Base-by-base conservation (phyloP, 2,329 filamentous ascomycete species). In the Diaporthe sp. region DNA sequence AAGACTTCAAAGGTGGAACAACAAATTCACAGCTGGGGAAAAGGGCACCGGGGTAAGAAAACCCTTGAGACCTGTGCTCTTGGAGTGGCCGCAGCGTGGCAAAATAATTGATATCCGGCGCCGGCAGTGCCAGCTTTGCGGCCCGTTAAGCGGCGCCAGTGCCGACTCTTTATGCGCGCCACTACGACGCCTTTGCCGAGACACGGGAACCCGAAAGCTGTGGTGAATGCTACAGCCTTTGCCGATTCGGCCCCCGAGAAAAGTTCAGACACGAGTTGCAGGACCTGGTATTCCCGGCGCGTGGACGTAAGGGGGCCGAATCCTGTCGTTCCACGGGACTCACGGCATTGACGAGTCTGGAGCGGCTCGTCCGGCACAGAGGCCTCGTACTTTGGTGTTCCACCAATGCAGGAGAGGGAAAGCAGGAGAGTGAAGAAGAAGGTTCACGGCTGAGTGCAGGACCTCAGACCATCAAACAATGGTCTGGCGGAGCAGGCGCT, bases 71-170 rank as follows among this genome's bases (percentile, higher is more conserved):
- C 8, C 25, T 25, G n/a, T 31, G 17, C n/a, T 31, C 3, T n/a
- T 65, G 28, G 19, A 12, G 28, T 34, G 25, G 44, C 25, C 44
- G 19, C 7, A 13, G 8, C 3, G 17, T 37, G 44, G 19, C 44
- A 34, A 31, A 39, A 68, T 49, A 22, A 44, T n/a, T 22, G 39
- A 65, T 65, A 34, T 46, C 12, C 25, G 31, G 31, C 31, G 62
- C 22, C 0, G 44, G 28, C 22, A 39, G 8, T 46, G 22, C 13
- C 12, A 25, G 15, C 8, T 31, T 22, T 8, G 34, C 65, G 49
- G 49, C 25, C 46, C 49, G 65, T 42, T 70, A 28, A 55, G 65
- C 65, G 65, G 49, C 46, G 46, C 19, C 46, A 46, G 65, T 68
- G 34, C 65, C 65, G 46, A 53, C 22, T 53, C 12, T 9, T 17